Percentiles rank a stretch among this genome's conserved stretches.
Conservation (phyloP, 2,329 filamentous ascomycete species). For the Basipetospora sp. region DNA sequence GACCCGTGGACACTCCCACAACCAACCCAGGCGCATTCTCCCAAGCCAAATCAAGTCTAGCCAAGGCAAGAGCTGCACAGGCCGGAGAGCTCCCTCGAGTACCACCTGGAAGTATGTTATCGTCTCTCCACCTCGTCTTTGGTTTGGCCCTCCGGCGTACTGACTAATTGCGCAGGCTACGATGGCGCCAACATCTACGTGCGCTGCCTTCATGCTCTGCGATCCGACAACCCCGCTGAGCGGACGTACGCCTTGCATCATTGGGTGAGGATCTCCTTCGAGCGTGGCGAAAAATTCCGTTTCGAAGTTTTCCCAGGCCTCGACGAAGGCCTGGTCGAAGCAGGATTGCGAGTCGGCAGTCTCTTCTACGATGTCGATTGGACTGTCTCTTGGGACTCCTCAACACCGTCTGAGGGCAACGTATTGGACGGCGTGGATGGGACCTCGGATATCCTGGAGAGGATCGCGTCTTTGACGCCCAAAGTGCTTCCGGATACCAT, state of each 20-base stretch:
- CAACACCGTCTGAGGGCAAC: slow-evolving; percentile 31
- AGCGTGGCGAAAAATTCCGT: slow-evolving; percentile 87
- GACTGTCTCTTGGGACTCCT: slow-evolving; percentile 53
- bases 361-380: slow-evolving; percentile 74
- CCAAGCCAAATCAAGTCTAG: slow-evolving; percentile 20
- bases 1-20: slow-evolving; percentile 59
- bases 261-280: slow-evolving; percentile 85
- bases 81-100: slow-evolving; percentile 28
- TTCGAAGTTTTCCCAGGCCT: slow-evolving; percentile 84
- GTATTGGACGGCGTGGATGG: slow-evolving; percentile 35
- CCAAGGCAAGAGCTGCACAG: slow-evolving; percentile 25
- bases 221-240: slow-evolving; percentile 64
- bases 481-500: slow-evolving; percentile 53
- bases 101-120: slow-evolving; percentile 46
- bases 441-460: slow-evolving; percentile 43
- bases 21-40: slow-evolving; percentile 58
- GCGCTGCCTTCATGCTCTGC: slow-evolving; percentile 68
- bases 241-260: slow-evolving; percentile 90
- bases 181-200: slow-evolving; percentile 84
- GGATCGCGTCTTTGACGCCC: slow-evolving; percentile 48
- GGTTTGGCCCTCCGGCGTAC: neutral
- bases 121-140: slow-evolving; percentile 11
- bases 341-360: slow-evolving; percentile 61
- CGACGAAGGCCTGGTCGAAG: slow-evolving; percentile 75
- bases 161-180: slow-evolving; percentile 26